Conservation (phyloP, 169 alveolate genomes). For the Prorocentrum cordatum region DNA sequence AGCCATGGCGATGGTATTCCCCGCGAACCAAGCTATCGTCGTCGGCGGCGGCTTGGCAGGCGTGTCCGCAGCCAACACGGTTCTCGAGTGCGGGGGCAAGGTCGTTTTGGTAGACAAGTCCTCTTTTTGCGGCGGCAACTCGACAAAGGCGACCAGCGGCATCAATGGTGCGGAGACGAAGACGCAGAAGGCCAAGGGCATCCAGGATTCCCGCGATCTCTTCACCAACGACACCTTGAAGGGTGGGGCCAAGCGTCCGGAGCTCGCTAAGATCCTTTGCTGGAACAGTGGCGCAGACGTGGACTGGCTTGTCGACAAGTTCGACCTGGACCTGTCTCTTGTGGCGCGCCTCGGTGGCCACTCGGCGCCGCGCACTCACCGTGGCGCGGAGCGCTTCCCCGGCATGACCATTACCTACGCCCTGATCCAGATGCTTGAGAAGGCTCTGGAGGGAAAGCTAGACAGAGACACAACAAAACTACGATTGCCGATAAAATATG, state of each 20-base stretch:
- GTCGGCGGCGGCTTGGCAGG: slow-evolving; percentile 56
- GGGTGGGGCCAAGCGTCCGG: slow-evolving; percentile 59
- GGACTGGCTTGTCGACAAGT: slow-evolving; percentile 70
- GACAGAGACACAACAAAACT: no score
- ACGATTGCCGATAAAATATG: no score
- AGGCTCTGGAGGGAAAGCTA: no score
- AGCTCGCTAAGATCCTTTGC: slow-evolving; percentile 36
- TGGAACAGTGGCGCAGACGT: slow-evolving; percentile 29
- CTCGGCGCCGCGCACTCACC: slow-evolving; percentile 73
- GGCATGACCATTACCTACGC: slow-evolving; percentile 73
- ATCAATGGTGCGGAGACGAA: no score
- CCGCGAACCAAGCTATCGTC: slow-evolving; percentile 31
- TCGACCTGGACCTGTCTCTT: slow-evolving; percentile 69
- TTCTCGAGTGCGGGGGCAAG: slow-evolving; percentile 41
- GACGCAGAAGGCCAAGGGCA: slow-evolving; percentile 53
- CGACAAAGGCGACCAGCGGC: slow-evolving; percentile 68
- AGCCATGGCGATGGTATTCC: slow-evolving; percentile 4
- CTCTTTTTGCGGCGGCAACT: slow-evolving; percentile 65
- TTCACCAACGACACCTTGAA: no score
- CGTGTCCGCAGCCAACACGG: slow-evolving; percentile 48
- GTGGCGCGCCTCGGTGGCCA: slow-evolving; percentile 73
- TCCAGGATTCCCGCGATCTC: slow-evolving; percentile 23
- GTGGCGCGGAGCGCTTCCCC: no score
- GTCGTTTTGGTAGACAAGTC: slow-evolving; percentile 60
- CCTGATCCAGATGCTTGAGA: slow-evolving; percentile 69